phyloP scores from a whole-genome alignment of 129 eudicot genomes.

The Saussurea involucrata region DNA sequence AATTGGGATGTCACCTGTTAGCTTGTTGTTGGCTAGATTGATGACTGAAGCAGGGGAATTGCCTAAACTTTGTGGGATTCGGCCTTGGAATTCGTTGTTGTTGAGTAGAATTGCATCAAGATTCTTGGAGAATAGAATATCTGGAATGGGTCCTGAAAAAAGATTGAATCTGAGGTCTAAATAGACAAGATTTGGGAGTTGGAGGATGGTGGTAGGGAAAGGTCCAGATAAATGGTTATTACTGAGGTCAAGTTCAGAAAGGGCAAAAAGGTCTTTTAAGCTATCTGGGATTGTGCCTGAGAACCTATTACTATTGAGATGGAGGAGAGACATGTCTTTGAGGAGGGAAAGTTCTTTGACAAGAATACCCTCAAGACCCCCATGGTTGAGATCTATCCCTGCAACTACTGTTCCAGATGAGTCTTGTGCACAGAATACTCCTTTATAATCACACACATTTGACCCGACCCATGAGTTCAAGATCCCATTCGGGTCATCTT shows the following conservation, averaged over 20 bases:
- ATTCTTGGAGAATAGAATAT: constrained; percentile 48
- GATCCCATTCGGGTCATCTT: constrained; percentile 62
- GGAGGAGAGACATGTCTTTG: constrained; percentile 60
- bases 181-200: constrained; percentile 61
- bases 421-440: constrained; percentile 49
- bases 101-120: constrained; percentile 92
- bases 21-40: constrained; percentile 61
- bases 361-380: constrained; percentile 54
- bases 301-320: constrained; percentile 73
- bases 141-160: constrained; percentile 73
- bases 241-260: constrained; percentile 84
- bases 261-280: constrained; percentile 48
- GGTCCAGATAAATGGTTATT: constrained; percentile 74
- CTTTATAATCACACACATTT: constrained; percentile 63
- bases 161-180: constrained; percentile 73
- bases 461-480: constrained; percentile 58
- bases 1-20: constrained; percentile 52
- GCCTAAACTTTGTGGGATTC: constrained; percentile 55
- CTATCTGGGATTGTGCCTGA: constrained; percentile 61
- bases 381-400: constrained; percentile 73
- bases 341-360: constrained; percentile 64
- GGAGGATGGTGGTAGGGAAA: constrained; percentile 46
- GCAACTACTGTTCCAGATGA: constrained; percentile 5
- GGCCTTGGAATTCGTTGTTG: constrained; percentile 59
- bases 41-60: constrained; percentile 76